Evolutionary conservation across 495 filamentous ascomycete species (phyloP).

Genomic region (Penicillium bialowiezense): DNA sequence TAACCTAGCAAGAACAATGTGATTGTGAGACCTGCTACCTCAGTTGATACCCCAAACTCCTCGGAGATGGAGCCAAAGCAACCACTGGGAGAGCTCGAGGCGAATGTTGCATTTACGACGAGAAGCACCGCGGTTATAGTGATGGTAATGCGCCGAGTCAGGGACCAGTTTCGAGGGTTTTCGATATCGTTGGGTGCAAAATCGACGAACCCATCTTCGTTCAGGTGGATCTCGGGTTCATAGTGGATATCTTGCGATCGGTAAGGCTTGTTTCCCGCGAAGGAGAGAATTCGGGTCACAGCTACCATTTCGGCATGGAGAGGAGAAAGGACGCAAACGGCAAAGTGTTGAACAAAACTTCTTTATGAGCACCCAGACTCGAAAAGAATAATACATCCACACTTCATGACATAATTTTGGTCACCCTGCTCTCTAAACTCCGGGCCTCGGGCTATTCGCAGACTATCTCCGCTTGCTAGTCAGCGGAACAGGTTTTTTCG

Average conservation of each 20-base stretch:
- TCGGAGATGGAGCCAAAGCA: conserved; percentile 43
- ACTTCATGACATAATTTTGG: no score
- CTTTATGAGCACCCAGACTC: no score
- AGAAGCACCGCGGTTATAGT: conserved; percentile 43
- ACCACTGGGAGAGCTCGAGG: conserved; percentile 49
- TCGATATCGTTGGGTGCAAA: conserved; percentile 47
- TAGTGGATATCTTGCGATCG: conserved; percentile 13
- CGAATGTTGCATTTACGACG: conserved; percentile 54
- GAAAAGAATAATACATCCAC: no score
- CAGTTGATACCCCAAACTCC: conserved; percentile 38
- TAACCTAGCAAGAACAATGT: conserved; percentile 54
- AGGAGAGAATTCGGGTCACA: conserved; percentile 31
- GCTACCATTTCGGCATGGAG: conserved; percentile 11
- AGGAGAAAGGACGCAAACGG: no score
- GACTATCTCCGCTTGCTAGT: no score
- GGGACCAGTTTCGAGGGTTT: conserved; percentile 53
- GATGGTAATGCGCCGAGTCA: conserved; percentile 37
- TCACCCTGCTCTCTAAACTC: no score
- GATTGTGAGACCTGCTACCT: conserved; percentile 47
- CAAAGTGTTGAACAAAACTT: no score
- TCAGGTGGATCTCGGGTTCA: conserved; percentile 25
- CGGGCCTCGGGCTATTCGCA: no score
- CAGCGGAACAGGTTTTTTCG: no score
- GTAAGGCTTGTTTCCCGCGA: conserved; percentile 36
- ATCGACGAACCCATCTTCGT: conserved; percentile 42